Conservation (phyloP, 805 yeast genomes). For the Cephaloascus fragrans region DNA sequence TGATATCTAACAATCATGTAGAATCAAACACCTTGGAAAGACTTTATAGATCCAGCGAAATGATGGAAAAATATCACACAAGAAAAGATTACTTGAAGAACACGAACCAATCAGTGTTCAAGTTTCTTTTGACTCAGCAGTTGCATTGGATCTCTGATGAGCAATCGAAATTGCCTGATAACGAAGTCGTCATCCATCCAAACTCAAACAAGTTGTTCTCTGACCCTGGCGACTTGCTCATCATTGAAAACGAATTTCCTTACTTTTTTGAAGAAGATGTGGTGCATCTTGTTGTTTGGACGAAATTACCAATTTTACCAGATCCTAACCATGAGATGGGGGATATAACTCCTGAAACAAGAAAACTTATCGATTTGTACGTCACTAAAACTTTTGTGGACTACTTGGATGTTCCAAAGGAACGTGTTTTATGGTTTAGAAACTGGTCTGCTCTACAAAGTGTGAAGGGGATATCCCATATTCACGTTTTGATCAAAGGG, state of each 20-base stretch:
- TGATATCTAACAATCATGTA: too few species aligned
- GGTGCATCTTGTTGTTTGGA: conserved; percentile 59
- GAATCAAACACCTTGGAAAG: conserved; percentile 29
- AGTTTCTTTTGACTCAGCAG: conserved; percentile 36
- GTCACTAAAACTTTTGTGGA: conserved; percentile 40
- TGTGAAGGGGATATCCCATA: conserved; percentile 54
- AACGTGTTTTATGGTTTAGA: conserved; percentile 53
- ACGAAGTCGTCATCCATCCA: conserved; percentile 11
- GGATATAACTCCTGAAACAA: conserved; percentile 34
- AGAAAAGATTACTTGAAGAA: conserved; percentile 32
- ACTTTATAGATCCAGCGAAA: conserved; percentile 37
- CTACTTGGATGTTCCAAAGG: conserved; percentile 25
- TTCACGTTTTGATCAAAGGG: conserved; percentile 54
- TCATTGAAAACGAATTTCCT: conserved; percentile 54
- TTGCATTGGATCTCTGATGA: conserved; percentile 39
- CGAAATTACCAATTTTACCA: conserved; percentile 43
- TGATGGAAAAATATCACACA: conserved; percentile 30
- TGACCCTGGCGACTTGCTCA: conserved; percentile 29
- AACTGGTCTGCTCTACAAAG: conserved; percentile 67
- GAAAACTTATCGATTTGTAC: conserved; percentile 30
- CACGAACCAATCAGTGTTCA: conserved; percentile 29
- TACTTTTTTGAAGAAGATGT: conserved; percentile 46
- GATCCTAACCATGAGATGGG: conserved; percentile 43
- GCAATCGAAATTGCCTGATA: conserved; percentile 8
- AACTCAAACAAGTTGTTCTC: conserved; percentile 30